Evolutionary conservation across 2,329 filamentous ascomycete genomes (phyloP).

Genomic region (Aspergillaceae sp.): DNA sequence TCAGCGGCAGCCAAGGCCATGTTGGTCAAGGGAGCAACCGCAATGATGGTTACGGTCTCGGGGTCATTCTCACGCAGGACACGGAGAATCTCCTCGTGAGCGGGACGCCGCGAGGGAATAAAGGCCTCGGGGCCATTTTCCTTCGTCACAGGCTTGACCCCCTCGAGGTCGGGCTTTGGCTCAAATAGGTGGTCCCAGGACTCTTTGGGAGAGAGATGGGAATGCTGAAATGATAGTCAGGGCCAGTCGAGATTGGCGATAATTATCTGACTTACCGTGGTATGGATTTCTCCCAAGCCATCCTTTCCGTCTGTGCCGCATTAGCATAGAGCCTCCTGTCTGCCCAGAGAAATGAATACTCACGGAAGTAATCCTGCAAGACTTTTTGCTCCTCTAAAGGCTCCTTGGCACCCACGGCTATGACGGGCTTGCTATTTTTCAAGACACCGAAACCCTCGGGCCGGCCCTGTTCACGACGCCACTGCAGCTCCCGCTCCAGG

Average conservation of each 20-base stretch:
- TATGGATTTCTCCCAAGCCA: constrained; percentile 67
- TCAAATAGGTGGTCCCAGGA: constrained; percentile 65
- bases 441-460: constrained; percentile 65
- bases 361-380: constrained; percentile 81
- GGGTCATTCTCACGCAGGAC: constrained; percentile 71
- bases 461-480: constrained; percentile 63
- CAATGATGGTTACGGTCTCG: constrained; percentile 81
- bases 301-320: constrained; percentile 58
- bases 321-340: neutral
- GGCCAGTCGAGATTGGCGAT: neutral
- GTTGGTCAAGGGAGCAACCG: constrained; percentile 88
- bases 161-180: constrained; percentile 31
- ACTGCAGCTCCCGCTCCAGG: constrained; percentile 77
- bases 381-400: constrained; percentile 76
- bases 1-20: constrained; percentile 78
- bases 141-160: constrained; percentile 40
- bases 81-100: constrained; percentile 83
- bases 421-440: constrained; percentile 64
- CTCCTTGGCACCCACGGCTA: constrained; percentile 79
- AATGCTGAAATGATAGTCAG: constrained; percentile 43
- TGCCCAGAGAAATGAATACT: constrained; percentile 22
- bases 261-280: constrained; percentile 27
- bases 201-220: constrained; percentile 64
- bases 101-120: constrained; percentile 61
- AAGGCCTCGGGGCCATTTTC: constrained; percentile 48